Percentiles rank a stretch among this genome's conserved stretches.
Conservation (phyloP, 78 protist genomes). For the Dictyostelium citrinum region DNA sequence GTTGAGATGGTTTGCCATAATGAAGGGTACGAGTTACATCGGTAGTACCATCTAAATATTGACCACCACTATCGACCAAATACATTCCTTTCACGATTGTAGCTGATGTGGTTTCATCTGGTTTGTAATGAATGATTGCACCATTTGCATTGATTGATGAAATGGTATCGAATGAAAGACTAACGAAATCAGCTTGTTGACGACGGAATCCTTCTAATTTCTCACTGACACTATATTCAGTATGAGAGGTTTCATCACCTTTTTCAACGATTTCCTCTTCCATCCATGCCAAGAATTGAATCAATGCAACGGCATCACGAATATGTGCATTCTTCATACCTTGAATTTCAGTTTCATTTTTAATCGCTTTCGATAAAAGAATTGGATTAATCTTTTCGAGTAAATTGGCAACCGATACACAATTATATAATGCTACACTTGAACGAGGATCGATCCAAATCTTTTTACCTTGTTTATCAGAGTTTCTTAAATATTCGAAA, state of each 20-base stretch:
- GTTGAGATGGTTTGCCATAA: conserved; percentile 86
- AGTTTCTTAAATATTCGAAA: background rate
- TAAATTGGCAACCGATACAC: background rate
- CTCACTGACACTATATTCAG: conserved; percentile 68
- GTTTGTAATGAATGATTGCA: conserved; percentile 95
- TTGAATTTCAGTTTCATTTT: conserved; percentile 88
- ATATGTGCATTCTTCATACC: conserved; percentile 87
- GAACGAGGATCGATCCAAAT: conserved; percentile 79
- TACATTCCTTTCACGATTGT: conserved; percentile 29
- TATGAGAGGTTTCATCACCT: background rate
- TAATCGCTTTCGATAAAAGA: conserved; percentile 79
- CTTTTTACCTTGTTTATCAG: background rate
- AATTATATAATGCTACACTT: conserved; percentile 48
- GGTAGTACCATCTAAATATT: conserved; percentile 96
- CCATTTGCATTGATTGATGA: conserved; percentile 87
- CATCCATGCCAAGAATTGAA: conserved; percentile 85
- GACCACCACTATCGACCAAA: conserved; percentile 94
- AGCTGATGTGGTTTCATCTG: conserved; percentile 46
- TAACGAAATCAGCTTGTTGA: conserved; percentile 69
- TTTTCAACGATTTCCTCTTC: conserved; percentile 52
- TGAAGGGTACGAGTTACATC: conserved; percentile 97
- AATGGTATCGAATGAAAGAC: conserved; percentile 83
- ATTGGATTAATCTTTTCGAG: conserved; percentile 77
- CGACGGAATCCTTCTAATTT: conserved; percentile 65
- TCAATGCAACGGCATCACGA: conserved; percentile 90